Percentiles rank a stretch among this genome's conserved stretches.
phyloP scores from a whole-genome alignment of 345 rosid species.

The Syzygium aqueum region DNA sequence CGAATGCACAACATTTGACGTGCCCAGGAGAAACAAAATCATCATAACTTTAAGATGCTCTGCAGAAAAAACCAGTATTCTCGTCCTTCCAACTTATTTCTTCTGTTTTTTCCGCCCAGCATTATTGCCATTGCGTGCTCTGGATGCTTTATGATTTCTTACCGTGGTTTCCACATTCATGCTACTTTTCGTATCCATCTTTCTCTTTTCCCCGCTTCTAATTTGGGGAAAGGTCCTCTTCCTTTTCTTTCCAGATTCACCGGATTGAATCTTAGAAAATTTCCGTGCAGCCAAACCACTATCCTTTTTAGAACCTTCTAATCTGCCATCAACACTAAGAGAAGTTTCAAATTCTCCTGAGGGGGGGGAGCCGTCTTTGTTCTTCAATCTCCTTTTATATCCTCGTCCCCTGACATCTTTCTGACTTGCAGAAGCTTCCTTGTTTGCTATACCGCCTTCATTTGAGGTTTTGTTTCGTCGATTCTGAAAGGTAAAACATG shows the following conservation, averaged over 20 bases:
- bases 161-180: not conserved
- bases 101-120: not conserved
- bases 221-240: constrained; percentile 3
- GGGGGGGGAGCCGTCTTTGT: not conserved
- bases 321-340: not conserved
- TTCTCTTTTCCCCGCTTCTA: constrained; percentile 4
- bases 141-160: not conserved
- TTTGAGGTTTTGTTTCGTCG: constrained; percentile 50
- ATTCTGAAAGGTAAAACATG: constrained; percentile 37
- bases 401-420: not conserved
- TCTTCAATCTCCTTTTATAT: not conserved
- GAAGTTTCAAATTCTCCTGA: not conserved
- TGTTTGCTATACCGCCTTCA: constrained; percentile 14
- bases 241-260: constrained; percentile 1
- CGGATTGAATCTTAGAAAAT: not conserved
- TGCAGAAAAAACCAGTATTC: not conserved
- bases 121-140: not conserved
- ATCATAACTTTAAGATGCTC: not conserved
- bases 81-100: not conserved
- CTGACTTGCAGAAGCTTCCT: not conserved
- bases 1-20: not conserved
- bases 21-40: not conserved
- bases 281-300: not conserved
- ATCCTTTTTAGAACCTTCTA: constrained; percentile 4
- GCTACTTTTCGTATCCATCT: not conserved